Base-by-base conservation (phyloP, 2,329 filamentous ascomycete species). In the Nigrospora sphaerica region DNA sequence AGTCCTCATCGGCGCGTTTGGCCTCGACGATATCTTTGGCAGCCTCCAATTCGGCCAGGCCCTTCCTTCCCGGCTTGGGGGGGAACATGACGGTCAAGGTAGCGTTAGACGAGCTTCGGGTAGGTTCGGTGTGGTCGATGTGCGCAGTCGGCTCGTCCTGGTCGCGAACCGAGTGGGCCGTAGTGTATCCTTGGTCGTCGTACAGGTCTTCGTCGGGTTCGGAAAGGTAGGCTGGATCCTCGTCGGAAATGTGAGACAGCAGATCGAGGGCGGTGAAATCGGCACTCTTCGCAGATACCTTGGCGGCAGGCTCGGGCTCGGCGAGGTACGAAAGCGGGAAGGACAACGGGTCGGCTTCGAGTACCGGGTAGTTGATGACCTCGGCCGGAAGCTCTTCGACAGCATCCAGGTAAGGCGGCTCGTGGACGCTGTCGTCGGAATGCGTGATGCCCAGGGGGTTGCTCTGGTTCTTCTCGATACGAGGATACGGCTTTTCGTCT, bases 91-190 rank as follows among this genome's bases (percentile, higher is more conserved):
- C 57, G 2, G 71, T 75, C 1, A 76, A 78, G 16, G 68, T 66
- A 43, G 72, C 73, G 23, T 69, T 67, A 5, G 72, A 28, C 19
- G 33, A 44, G 18, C 37, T 42, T 32, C 46, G 33, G 37, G 42
- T 34, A 42, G 42, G 10, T 2, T 28, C 23, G 23, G 23, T 7
- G 7, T 6, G 23, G 23, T 28, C 23, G 23, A 2, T 6, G 32
- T 37, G 18, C 12, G 32, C 73, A 11, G 75, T 80, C 55, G 76
- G 68, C 54, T 80, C 77, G 39, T 87, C 86, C 55, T 86, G 86
- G 43, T 90, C 88, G 18, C 81, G 78, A 52, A 82, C 81, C 12
- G 88, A 90, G 55, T 85, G 83, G 35, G 87, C 83, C 3, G 88
- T 93, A 19, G 83, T 83, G 47, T 87, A 88, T 18, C 86, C 91